Percentiles rank a stretch among this genome's conserved stretches.
Conservation (phyloP, 345 rosid species). For the Brassica carinata region DNA sequence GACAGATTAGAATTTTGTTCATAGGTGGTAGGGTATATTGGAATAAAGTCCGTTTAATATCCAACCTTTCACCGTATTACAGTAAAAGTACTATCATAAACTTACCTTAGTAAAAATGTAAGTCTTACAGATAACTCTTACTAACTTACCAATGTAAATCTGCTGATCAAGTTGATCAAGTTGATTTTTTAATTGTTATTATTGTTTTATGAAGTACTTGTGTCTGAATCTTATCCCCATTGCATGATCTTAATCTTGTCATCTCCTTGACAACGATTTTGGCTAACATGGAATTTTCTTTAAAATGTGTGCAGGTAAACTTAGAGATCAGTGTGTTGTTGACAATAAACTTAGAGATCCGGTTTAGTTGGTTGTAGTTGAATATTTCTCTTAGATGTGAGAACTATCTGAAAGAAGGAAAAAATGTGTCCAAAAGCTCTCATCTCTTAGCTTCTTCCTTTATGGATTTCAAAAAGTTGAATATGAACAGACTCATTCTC, state of each 20-base stretch:
- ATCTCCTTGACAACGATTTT: background rate
- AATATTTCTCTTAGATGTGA: slow-evolving; percentile 16
- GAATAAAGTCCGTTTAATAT: no score
- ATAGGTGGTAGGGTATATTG: no score
- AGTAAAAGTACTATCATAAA: background rate
- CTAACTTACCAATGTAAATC: background rate
- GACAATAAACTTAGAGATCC: background rate
- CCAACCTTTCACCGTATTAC: background rate
- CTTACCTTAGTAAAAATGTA: background rate
- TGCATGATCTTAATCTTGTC: background rate
- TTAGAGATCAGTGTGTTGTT: slow-evolving; percentile 25
- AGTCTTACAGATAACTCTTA: background rate
- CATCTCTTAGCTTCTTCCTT: background rate
- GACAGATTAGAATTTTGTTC: no score
- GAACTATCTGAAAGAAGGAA: slow-evolving; percentile 12
- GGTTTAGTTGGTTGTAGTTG: slow-evolving; percentile 30
- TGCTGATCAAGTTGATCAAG: background rate
- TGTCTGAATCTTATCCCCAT: background rate
- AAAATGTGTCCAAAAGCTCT: background rate
- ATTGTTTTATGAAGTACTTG: background rate
- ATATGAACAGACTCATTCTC: background rate
- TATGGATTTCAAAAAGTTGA: background rate
- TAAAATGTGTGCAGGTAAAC: slow-evolving; percentile 33
- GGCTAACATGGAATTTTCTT: slow-evolving; percentile 1
- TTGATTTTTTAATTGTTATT: background rate